phyloP scores from a whole-genome alignment of 2,329 filamentous ascomycete genomes.

The Bipolaris oryzae region DNA sequence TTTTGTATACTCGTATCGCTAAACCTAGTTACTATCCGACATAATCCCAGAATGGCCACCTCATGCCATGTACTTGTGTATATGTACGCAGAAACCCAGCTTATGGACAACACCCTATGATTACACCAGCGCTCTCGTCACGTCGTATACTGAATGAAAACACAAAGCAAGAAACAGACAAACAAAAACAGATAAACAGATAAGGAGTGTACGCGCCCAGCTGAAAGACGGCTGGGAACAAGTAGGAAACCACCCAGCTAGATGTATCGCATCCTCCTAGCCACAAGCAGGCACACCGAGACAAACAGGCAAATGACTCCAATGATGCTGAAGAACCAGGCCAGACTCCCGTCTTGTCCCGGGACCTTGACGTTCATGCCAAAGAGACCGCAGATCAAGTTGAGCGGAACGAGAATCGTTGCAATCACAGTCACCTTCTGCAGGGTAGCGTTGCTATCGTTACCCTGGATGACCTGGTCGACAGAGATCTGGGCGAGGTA shows the following conservation, averaged over 20 bases:
- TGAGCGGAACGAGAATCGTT: conserved; percentile 94
- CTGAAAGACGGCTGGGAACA: background rate
- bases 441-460: conserved; percentile 83
- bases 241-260: conserved; percentile 22
- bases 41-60: conserved; percentile 2
- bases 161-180: conserved; percentile 1
- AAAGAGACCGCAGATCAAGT: conserved; percentile 85
- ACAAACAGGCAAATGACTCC: conserved; percentile 59
- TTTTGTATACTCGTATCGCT: conserved; percentile 1
- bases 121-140: conserved; percentile 16
- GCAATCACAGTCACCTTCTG: conserved; percentile 95
- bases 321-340: conserved; percentile 67
- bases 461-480: conserved; percentile 87
- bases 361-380: conserved; percentile 87
- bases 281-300: conserved; percentile 47
- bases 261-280: conserved; percentile 53
- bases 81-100: background rate
- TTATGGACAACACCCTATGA: conserved; percentile 4
- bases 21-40: conserved; percentile 10
- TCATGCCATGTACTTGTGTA: background rate
- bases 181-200: background rate
- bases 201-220: background rate
- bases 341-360: conserved; percentile 58
- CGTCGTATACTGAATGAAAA: conserved; percentile 3
- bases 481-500: conserved; percentile 95